Percentiles rank a stretch among this genome's conserved stretches.
These are phyloP conservation scores for Backusella circina DNA, from an alignment of 192 early-diverging fungal genomes.

Conservation along the genomic window DNA sequence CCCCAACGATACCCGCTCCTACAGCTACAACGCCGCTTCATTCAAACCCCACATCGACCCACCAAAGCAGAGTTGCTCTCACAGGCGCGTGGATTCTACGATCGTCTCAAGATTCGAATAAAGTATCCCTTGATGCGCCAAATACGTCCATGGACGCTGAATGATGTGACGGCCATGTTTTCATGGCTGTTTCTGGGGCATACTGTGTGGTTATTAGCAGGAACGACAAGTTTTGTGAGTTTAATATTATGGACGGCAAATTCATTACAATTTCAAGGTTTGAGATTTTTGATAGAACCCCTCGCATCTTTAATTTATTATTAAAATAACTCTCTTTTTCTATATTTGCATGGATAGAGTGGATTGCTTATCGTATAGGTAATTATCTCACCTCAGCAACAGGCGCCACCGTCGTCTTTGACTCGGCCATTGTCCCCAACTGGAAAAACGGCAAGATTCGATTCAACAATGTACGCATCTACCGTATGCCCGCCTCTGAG, in stretches of 20 bases:
- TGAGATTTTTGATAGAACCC: no score
- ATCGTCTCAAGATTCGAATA: constrained; percentile 56
- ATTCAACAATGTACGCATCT: constrained; percentile 76
- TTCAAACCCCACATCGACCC: constrained; percentile 24
- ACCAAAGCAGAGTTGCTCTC: constrained; percentile 53
- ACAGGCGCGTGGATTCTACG: constrained; percentile 54
- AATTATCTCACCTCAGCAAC: constrained; percentile 77
- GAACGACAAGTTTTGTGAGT: constrained; percentile 87
- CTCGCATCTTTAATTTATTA: no score
- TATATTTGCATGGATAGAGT: constrained; percentile 50
- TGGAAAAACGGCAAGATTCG: constrained; percentile 89
- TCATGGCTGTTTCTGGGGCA: constrained; percentile 89
- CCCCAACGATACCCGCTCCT: background rate
- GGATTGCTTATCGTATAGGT: constrained; percentile 73
- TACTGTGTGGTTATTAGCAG: constrained; percentile 78
- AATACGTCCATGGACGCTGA: constrained; percentile 73
- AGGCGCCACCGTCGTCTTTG: constrained; percentile 82
- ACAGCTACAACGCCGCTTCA: background rate
- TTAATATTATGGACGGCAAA: constrained; percentile 77
- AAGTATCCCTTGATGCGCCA: constrained; percentile 61
- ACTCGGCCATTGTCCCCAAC: constrained; percentile 86
- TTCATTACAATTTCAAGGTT: constrained; percentile 79
- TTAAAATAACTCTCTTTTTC: no score
- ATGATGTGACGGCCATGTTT: constrained; percentile 86
- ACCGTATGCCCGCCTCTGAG: constrained; percentile 37